Evolutionary conservation across 2,329 filamentous ascomycete genomes (phyloP).

Genomic region (Rosellinia necatrix): DNA sequence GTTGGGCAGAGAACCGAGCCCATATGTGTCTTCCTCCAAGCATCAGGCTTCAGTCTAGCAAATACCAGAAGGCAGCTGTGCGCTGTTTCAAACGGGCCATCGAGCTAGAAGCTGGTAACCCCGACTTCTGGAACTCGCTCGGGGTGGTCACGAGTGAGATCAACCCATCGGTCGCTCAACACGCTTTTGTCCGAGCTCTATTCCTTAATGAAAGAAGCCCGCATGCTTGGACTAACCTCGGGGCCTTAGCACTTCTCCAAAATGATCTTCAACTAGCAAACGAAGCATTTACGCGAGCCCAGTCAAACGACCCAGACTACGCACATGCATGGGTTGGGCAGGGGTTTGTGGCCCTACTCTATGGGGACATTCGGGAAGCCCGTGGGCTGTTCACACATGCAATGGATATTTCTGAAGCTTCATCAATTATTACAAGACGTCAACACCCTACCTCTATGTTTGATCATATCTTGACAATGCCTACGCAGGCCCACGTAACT

Average conservation of each 20-base stretch:
- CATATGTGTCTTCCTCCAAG: conserved; percentile 66
- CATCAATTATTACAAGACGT: conserved; percentile 71
- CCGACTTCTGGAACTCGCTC: conserved; percentile 96
- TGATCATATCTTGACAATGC: conserved; percentile 71
- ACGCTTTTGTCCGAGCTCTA: conserved; percentile 90
- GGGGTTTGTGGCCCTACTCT: conserved; percentile 78
- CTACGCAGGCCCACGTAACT: conserved; percentile 55
- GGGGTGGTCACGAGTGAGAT: conserved; percentile 87
- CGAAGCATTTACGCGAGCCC: conserved; percentile 84
- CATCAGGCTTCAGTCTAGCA: conserved; percentile 62
- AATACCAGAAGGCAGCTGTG: conserved; percentile 80
- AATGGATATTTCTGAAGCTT: conserved; percentile 86
- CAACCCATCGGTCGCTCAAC: conserved; percentile 87
- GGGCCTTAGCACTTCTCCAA: conserved; percentile 81
- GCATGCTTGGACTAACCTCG: conserved; percentile 88
- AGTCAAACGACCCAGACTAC: conserved; percentile 93
- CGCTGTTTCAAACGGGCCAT: conserved; percentile 94
- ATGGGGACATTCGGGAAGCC: conserved; percentile 77
- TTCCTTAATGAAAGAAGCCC: conserved; percentile 88
- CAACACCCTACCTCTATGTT: conserved; percentile 84
- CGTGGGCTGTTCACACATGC: conserved; percentile 88
- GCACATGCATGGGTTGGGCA: conserved; percentile 94
- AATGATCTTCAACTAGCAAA: conserved; percentile 87
- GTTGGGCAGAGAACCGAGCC: conserved; percentile 88
- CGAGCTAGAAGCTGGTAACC: conserved; percentile 89